Evolutionary conservation across 257 asterid species (phyloP).

Genomic region (Lithospermum erythrorhizon): DNA sequence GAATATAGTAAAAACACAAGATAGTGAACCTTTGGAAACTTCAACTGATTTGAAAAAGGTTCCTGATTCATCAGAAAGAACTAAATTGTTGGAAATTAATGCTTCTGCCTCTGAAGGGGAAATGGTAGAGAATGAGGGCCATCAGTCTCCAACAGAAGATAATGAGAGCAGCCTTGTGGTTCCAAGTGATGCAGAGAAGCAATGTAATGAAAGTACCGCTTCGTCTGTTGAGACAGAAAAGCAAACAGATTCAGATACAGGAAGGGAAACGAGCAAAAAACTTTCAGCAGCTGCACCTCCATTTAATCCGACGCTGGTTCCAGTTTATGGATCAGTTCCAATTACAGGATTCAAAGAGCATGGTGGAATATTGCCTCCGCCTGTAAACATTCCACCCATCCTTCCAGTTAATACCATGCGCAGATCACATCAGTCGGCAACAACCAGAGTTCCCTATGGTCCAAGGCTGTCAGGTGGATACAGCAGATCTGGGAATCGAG

Average conservation of each 20-base stretch:
- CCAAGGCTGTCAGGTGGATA: constrained; percentile 72
- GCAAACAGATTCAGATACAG: constrained; percentile 38
- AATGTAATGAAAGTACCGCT: constrained; percentile 15
- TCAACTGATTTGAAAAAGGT: constrained; percentile 17
- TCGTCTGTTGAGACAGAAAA: constrained; percentile 32
- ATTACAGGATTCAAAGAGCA: constrained; percentile 45
- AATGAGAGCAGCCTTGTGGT: constrained; percentile 10
- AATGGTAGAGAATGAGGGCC: constrained; percentile 14
- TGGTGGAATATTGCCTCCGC: constrained; percentile 72
- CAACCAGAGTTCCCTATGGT: constrained; percentile 67
- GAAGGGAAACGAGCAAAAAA: constrained; percentile 55
- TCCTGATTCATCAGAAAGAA: constrained; percentile 16
- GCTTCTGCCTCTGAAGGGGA: constrained; percentile 19
- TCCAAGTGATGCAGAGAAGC: constrained; percentile 25
- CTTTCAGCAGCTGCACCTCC: constrained; percentile 87
- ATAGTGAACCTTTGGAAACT: constrained; percentile 12
- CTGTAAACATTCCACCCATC: constrained; percentile 46
- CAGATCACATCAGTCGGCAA: constrained; percentile 72
- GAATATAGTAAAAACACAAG: constrained; percentile 15
- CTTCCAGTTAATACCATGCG: constrained; percentile 50
- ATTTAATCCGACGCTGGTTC: constrained; percentile 49
- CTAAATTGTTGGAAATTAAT: constrained; percentile 21
- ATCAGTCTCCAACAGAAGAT: constrained; percentile 12
- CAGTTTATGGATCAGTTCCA: constrained; percentile 49
- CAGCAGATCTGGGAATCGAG: constrained; percentile 50